These are phyloP conservation scores for Leptographium flavum DNA, from an alignment of 2,329 filamentous ascomycete genomes.

Conservation along the genomic window DNA sequence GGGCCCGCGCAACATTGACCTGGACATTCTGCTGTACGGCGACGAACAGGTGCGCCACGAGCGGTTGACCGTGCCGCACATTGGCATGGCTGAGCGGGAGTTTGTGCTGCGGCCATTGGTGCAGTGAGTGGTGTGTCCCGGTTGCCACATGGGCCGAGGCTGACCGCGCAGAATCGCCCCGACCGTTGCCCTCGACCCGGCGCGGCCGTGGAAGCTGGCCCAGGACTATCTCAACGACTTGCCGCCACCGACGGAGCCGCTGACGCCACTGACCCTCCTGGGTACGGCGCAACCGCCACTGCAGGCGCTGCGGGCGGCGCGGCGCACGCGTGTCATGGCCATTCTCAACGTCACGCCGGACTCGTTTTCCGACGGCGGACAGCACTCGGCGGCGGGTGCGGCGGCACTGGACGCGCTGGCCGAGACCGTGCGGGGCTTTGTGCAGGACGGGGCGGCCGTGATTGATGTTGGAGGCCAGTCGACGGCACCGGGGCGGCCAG, in stretches of 20 bases:
- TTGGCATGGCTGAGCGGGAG: constrained; percentile 74
- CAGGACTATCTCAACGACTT: constrained; percentile 49
- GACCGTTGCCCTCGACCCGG: constrained; percentile 33
- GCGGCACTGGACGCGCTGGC: constrained; percentile 37
- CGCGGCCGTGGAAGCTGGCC: constrained; percentile 44
- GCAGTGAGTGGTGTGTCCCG: constrained; percentile 40
- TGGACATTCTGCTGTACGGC: constrained; percentile 81
- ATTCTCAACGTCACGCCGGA: constrained; percentile 92
- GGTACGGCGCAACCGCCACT: constrained; percentile 35
- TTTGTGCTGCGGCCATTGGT: constrained; percentile 83
- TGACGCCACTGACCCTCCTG: constrained; percentile 47
- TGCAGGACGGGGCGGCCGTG: constrained; percentile 61
- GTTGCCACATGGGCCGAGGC: background rate
- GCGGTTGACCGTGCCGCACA: constrained; percentile 72
- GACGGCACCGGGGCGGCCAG: constrained; percentile 60
- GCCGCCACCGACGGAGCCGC: constrained; percentile 28
- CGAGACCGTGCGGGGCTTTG: constrained; percentile 44
- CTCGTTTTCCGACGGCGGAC: constrained; percentile 87
- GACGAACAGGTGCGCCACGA: constrained; percentile 49
- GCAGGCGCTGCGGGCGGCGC: constrained; percentile 40
- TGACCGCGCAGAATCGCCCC: constrained; percentile 34
- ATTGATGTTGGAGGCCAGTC: constrained; percentile 92
- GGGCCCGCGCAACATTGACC: constrained; percentile 83
- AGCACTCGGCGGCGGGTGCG: constrained; percentile 32
- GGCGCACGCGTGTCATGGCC: constrained; percentile 72